Evolutionary conservation across 108 stramenopile species (phyloP), one percentile per base, ranked within the genome.

Genomic region (Fistulifera pelliculosa): DNA sequence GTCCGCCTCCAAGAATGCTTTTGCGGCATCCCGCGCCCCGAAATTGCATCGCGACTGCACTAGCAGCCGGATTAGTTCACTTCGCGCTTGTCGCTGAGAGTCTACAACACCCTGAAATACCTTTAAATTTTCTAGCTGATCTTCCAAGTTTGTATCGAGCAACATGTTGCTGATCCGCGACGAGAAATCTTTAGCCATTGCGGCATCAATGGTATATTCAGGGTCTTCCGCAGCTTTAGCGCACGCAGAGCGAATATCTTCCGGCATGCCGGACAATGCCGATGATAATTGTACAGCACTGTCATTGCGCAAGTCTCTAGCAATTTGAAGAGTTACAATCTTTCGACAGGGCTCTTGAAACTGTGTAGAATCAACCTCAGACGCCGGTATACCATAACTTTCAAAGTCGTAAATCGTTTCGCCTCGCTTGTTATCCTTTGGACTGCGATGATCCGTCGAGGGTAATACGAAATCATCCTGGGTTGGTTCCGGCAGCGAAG

Each of bases 241-340:
- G 10, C 47, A 21, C 61, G 39, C 27, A 19, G 68, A 58, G 16
- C 68, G 54, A 0, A 91, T 69, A 22, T 85, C 81, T 16, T 69
- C 47, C 15, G 90, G 78, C 22, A 91, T 47, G 23, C 59, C 62
- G 8, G 64, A 41, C 26, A 91, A 53, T 11, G 63, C 50, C 11
- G 79, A 67, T 6, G 75, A 70, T 13, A 85, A 49, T 44, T 80
- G 73, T 49, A 80, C 71, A 15, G 79, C 78, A 10, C 78, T 65
- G 45, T 87, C 85, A 62, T 73, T 82, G 24, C 85, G 75, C 7
- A 91, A 49, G 60, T 91, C 90, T 21, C 83, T 68, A 14, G 83
- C 72, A 69, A 91, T 91, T 65, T 91, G 90, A 19, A 87, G 51
- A 1, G 81, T 83, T 0, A 85, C 83, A 31, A 91, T 70, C n/a